Evolutionary conservation across 1,284 basidiomycete genomes (phyloP).

Genomic region (Heterobasidion irregulare): DNA sequence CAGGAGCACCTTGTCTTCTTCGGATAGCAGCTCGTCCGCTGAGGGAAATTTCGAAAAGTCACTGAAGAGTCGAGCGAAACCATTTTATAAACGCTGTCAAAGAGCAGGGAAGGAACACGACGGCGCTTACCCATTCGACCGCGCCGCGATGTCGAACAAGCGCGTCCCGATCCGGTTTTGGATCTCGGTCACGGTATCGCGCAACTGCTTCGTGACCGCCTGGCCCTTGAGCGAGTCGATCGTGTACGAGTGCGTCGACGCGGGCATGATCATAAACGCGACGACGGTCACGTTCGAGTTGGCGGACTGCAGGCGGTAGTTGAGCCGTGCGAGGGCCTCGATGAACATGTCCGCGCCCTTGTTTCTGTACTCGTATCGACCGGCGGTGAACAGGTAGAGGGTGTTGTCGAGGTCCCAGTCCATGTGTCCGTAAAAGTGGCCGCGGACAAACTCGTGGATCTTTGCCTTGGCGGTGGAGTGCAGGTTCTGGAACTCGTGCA

Average conservation of each 20-base stretch:
- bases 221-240: constrained; percentile 98
- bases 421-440: constrained; percentile 97
- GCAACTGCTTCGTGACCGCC: constrained; percentile 93
- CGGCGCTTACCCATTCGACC: constrained; percentile 72
- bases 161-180: constrained; percentile 88
- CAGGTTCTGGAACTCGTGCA: constrained; percentile 97
- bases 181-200: constrained; percentile 92
- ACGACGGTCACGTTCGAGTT: constrained; percentile 82
- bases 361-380: constrained; percentile 97
- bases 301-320: constrained; percentile 79
- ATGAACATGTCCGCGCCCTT: constrained; percentile 99
- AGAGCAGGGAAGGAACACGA: background rate
- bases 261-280: constrained; percentile 99
- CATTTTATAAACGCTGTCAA: background rate
- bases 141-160: constrained; percentile 89
- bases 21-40: constrained; percentile 74
- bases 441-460: constrained; percentile 96
- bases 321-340: constrained; percentile 89
- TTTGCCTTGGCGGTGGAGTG: constrained; percentile 91
- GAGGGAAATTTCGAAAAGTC: constrained; percentile 71
- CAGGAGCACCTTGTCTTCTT: constrained; percentile 91
- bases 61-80: constrained; percentile 24
- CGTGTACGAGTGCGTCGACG: constrained; percentile 92
- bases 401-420: constrained; percentile 96
- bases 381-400: constrained; percentile 98